Evolutionary conservation across 116 monocot species (phyloP).

Genomic region (Cymodocea nodosa): DNA sequence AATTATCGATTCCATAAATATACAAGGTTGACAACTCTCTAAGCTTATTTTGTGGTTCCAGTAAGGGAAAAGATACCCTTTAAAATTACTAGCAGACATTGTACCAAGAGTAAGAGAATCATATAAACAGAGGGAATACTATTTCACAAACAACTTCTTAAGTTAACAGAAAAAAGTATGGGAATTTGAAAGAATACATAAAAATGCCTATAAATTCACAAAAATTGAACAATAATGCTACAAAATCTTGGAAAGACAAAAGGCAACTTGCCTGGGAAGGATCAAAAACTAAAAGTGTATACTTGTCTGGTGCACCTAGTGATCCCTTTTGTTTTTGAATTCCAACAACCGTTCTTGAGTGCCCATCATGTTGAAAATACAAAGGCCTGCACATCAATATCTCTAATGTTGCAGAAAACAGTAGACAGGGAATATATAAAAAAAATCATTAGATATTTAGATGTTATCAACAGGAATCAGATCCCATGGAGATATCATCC

Average conservation of each 20-base stretch:
- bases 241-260: neutral
- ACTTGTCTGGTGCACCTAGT: conserved; percentile 31
- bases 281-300: conserved; percentile 73
- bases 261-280: conserved; percentile 50
- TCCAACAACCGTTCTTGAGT: conserved; percentile 91
- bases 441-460: neutral
- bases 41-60: too few relatives aligned
- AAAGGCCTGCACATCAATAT: conserved; percentile 45
- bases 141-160: neutral
- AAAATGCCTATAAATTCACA: neutral
- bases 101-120: neutral
- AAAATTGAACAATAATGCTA: neutral
- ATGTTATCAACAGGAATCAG: neutral
- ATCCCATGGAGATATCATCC: neutral
- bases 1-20: too few relatives aligned
- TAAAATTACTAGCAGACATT: too few relatives aligned
- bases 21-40: too few relatives aligned
- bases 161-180: neutral
- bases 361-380: conserved; percentile 94
- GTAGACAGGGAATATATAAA: neutral
- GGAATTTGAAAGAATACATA: neutral
- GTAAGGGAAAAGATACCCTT: too few relatives aligned
- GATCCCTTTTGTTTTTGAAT: conserved; percentile 56
- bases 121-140: neutral
- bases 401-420: conserved; percentile 7